Evolutionary conservation across 148 eudicot genomes (phyloP), one percentile per base, ranked within the genome.

Genomic region (Mesembryanthemum crystallinum): DNA sequence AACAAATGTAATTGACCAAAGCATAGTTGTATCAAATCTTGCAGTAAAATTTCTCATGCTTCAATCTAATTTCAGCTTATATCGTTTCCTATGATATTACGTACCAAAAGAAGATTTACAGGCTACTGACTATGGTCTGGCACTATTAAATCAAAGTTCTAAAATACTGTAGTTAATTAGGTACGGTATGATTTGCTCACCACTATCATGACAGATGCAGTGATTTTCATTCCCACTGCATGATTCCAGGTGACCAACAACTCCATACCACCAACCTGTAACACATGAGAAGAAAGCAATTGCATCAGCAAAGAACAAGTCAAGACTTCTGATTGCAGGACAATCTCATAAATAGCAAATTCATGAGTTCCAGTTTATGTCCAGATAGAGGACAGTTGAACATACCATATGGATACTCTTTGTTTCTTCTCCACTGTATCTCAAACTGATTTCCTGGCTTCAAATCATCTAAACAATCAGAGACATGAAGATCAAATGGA

Each of bases 251-350:
- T 94, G 98, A 62, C 92, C 92, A 72, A 94, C 90, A 76, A 90
- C 89, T 76, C 98, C 98, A 74, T 92, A 94, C 98, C 98, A 94
- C 98, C 98, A 94, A 42, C 98, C 98, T 94, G 87, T 76, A 73
- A 67, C 27, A 51, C 60, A 74, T 49, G 27, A 33, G 35, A 17
- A 67, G 64, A 25, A 63, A 67, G 67, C 52, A 45, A 43, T 20
- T 47, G 8, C 29, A 33, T 8, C 43, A 70, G 52, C 47, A 30
- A 25, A 37, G 39, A 54, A 10, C n/a, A 71, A 23, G 54, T n/a
- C 21, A 13, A 57, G 45, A 55, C 51, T 24, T 28, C 5, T 49
- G 57, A 72, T 24, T 27, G 24, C 30, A 18, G 39, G 45, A 57
- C 27, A n/a, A 57, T 3, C 74, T 35, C 47, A 64, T 32, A 55